Evolutionary conservation across 139 green algal genomes (phyloP).

Genomic region (Choricystis sp.): DNA sequence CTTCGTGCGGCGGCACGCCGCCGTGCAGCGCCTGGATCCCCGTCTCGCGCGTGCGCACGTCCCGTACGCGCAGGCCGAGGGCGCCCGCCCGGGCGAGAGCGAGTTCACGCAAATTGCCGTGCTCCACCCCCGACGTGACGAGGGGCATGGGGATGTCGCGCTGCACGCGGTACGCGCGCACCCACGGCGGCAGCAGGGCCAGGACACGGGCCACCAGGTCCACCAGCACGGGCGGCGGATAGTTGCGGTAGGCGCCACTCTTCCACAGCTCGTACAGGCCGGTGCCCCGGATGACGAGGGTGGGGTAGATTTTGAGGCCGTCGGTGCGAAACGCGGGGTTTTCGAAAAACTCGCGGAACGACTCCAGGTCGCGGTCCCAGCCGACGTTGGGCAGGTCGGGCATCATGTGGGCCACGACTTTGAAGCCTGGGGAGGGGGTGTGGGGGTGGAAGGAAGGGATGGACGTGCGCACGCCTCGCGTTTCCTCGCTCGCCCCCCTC

Average conservation of each 20-base stretch:
- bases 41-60: slow-evolving; percentile 86
- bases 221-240: slow-evolving; percentile 51
- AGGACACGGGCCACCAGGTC: slow-evolving; percentile 84
- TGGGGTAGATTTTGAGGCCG: slow-evolving; percentile 84
- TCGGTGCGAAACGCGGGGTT: slow-evolving; percentile 83
- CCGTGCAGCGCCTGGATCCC: slow-evolving; percentile 96
- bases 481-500: not conserved
- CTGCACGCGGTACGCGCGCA: slow-evolving; percentile 85
- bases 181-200: slow-evolving; percentile 83
- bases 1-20: slow-evolving; percentile 51
- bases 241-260: slow-evolving; percentile 81
- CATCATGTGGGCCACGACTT: slow-evolving; percentile 97
- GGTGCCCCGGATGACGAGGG: slow-evolving; percentile 64
- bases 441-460: not conserved
- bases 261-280: slow-evolving; percentile 98
- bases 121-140: slow-evolving; percentile 83
- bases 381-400: slow-evolving; percentile 94
- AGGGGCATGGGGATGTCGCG: slow-evolving; percentile 97
- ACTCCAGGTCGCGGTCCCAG: slow-evolving; percentile 92
- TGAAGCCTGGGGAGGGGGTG: slow-evolving; percentile 1
- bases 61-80: slow-evolving; percentile 71
- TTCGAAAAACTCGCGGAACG: slow-evolving; percentile 94
- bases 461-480: not conserved
- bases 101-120: slow-evolving; percentile 93
- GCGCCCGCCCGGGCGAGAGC: slow-evolving; percentile 74